Evolutionary conservation across 176 grass and related monocot species (phyloP).

Genomic region (Ensete glaucum): DNA sequence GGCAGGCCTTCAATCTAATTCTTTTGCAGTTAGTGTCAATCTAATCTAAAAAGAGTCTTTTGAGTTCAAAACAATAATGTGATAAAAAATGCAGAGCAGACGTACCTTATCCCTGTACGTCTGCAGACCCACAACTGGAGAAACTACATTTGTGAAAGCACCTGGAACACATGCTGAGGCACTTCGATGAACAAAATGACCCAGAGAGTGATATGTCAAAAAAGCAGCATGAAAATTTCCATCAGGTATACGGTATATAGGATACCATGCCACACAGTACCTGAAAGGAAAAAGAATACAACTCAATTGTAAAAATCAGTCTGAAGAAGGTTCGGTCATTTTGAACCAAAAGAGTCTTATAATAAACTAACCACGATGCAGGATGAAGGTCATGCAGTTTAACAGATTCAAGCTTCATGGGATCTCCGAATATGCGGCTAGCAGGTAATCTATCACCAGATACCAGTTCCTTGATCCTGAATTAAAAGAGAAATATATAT

Average conservation of each 20-base stretch:
- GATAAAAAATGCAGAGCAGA: background rate
- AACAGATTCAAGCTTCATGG: conserved; percentile 37
- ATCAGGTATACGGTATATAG: conserved; percentile 70
- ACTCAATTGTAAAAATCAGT: background rate
- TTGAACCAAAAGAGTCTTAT: background rate
- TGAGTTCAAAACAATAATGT: background rate
- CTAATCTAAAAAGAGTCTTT: background rate
- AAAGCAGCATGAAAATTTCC: conserved; percentile 75
- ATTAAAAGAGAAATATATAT: conserved; percentile 15
- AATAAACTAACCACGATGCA: conserved; percentile 54
- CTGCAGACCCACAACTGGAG: conserved; percentile 53
- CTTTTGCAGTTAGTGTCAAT: background rate
- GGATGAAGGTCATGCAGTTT: conserved; percentile 62
- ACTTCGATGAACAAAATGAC: conserved; percentile 35
- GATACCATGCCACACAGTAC: conserved; percentile 96
- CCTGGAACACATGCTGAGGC: background rate
- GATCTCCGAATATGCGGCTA: conserved; percentile 46
- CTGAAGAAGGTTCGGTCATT: background rate
- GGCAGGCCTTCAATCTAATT: too few species aligned
- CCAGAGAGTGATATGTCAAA: conserved; percentile 81
- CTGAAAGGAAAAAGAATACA: conserved; percentile 38
- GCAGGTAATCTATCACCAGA: conserved; percentile 27
- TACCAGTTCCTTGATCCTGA: conserved; percentile 65
- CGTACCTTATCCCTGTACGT: conserved; percentile 71
- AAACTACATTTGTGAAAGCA: conserved; percentile 12